Conservation (phyloP, 225 moss, liverwort and hornwort species). For the Anthoceros angustus region DNA sequence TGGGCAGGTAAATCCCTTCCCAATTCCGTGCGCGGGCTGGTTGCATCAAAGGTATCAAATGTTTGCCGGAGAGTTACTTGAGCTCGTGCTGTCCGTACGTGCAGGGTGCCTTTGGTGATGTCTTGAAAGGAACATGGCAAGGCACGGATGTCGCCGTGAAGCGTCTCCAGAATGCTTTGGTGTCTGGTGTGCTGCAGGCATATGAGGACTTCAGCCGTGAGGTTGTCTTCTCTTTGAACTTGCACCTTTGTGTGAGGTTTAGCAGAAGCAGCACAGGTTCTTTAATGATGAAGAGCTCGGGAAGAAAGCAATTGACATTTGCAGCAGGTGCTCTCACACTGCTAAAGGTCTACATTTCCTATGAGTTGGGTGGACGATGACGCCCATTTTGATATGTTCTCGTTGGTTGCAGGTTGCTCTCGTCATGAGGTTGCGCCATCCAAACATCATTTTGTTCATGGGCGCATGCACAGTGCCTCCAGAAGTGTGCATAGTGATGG, state of each 20-base stretch:
- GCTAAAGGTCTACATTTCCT: neutral
- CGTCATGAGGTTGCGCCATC: slow-evolving; percentile 34
- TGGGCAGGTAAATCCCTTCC: slow-evolving; percentile 19
- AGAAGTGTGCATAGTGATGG: slow-evolving; percentile 34
- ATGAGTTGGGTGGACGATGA: neutral
- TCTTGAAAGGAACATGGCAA: slow-evolving; percentile 35
- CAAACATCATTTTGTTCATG: slow-evolving; percentile 36
- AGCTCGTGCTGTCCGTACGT: too few species aligned
- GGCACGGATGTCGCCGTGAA: slow-evolving; percentile 36
- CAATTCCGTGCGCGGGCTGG: neutral
- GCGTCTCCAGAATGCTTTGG: slow-evolving; percentile 26
- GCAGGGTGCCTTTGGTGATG: slow-evolving; percentile 38
- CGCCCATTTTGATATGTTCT: neutral
- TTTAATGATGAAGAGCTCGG: neutral
- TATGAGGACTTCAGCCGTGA: slow-evolving; percentile 28
- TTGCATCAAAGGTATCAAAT: too few species aligned
- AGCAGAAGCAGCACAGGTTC: neutral
- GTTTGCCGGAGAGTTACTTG: too few species aligned
- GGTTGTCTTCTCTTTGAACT: slow-evolving; percentile 11
- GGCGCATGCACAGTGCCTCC: slow-evolving; percentile 36
- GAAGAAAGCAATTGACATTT: neutral
- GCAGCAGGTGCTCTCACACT: neutral
- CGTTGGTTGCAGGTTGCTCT: slow-evolving; percentile 19
- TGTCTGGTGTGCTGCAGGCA: slow-evolving; percentile 19
- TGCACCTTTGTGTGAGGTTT: neutral